phyloP scores from a whole-genome alignment of 2,329 filamentous ascomycete genomes.

The Trichoderma sp. region DNA sequence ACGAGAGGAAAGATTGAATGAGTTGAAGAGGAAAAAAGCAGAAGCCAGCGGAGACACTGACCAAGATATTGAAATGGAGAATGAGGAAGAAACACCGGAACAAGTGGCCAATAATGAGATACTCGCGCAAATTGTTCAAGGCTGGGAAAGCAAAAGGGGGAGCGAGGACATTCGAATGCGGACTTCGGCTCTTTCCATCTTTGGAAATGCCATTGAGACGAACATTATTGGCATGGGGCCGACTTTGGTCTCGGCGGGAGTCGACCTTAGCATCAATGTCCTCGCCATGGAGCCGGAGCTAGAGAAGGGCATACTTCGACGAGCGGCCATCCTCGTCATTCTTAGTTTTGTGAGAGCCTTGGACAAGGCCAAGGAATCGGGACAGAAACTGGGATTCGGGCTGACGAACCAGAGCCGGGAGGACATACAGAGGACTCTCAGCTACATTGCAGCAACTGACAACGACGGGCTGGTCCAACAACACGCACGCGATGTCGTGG shows the following conservation, averaged over 20 bases:
- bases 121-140: constrained; percentile 57
- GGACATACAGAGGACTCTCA: constrained; percentile 60
- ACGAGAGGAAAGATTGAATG: constrained; percentile 47
- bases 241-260: constrained; percentile 48
- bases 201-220: constrained; percentile 58
- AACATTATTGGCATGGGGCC: constrained; percentile 56
- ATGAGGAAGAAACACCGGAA: constrained; percentile 47
- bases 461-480: constrained; percentile 64
- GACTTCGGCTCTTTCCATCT: constrained; percentile 64
- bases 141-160: constrained; percentile 64
- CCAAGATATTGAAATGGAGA: constrained; percentile 37
- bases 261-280: constrained; percentile 62
- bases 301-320: constrained; percentile 61
- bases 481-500: constrained; percentile 64
- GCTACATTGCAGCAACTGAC: constrained; percentile 64
- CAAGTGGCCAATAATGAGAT: constrained; percentile 48
- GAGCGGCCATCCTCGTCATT: constrained; percentile 63
- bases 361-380: constrained; percentile 48
- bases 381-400: constrained; percentile 49
- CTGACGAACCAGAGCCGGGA: constrained; percentile 53
- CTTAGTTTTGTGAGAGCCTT: constrained; percentile 60
- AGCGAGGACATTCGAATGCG: constrained; percentile 69
- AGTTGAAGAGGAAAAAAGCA: constrained; percentile 46
- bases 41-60: constrained; percentile 39
- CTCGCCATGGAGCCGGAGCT: constrained; percentile 59